Evolutionary conservation across 768 basidiomycete genomes (phyloP).

Genomic region (Sarcodon sp.): DNA sequence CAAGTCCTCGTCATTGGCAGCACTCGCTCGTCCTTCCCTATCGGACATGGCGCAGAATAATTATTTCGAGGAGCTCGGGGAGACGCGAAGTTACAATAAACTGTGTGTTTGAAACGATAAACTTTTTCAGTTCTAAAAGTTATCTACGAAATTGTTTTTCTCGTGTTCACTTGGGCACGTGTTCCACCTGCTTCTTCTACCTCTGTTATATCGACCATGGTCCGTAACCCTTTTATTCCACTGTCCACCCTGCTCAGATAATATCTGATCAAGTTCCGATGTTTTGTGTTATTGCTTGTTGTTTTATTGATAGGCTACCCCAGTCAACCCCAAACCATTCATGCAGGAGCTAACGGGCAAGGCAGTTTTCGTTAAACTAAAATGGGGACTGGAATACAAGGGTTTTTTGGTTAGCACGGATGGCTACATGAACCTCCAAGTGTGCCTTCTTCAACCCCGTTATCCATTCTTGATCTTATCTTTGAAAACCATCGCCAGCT

Average conservation of each 20-base stretch:
- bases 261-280: background rate
- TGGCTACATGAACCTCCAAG: slow-evolving; percentile 99
- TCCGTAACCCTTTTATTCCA: background rate
- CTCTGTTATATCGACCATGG: background rate
- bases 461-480: background rate
- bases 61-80: background rate
- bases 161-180: background rate
- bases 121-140: background rate
- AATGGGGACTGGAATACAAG: slow-evolving; percentile 99
- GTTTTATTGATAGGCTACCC: slow-evolving; percentile 44
- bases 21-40: slow-evolving; percentile 64
- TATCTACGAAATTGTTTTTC: background rate
- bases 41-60: slow-evolving; percentile 60
- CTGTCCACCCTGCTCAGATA: background rate
- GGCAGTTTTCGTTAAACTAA: slow-evolving; percentile 86
- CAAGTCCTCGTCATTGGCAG: slow-evolving; percentile 77
- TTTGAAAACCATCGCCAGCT: slow-evolving; percentile 36
- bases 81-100: background rate
- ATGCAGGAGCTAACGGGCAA: slow-evolving; percentile 98
- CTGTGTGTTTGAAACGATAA: background rate
- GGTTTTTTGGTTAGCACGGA: slow-evolving; percentile 98
- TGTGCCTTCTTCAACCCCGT: slow-evolving; percentile 18
- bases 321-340: slow-evolving; percentile 98
- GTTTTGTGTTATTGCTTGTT: background rate
- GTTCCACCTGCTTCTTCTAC: background rate